Conservation (phyloP, 2,329 filamentous ascomycete species). For the Penicillium sp. region DNA sequence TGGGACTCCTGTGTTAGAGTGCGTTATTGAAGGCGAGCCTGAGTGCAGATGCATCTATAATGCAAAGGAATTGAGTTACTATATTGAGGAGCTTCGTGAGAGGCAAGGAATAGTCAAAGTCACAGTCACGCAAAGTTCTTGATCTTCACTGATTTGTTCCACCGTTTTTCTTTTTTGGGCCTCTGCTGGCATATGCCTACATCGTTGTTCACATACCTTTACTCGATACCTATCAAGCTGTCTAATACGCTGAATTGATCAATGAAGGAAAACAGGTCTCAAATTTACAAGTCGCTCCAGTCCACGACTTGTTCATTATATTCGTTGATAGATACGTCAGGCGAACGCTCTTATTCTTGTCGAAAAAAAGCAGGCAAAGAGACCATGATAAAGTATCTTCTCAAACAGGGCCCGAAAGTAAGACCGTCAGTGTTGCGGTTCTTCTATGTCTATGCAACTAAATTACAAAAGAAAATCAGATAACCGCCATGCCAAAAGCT, state of each 20-base stretch:
- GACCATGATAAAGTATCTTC: not conserved
- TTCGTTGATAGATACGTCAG: not conserved
- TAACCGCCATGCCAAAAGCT: not conserved
- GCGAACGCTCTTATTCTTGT: not conserved
- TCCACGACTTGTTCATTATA: not conserved
- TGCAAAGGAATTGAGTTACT: slow-evolving; percentile 11
- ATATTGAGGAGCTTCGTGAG: slow-evolving; percentile 10
- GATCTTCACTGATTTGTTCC: not conserved
- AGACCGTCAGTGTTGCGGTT: not conserved
- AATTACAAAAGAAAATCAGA: not conserved
- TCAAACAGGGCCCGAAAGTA: not conserved
- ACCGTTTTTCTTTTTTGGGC: not conserved
- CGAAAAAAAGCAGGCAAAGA: not conserved
- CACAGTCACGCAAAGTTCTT: slow-evolving; percentile 10
- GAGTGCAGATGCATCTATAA: slow-evolving; percentile 13
- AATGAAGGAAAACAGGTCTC: not conserved
- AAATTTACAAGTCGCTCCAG: not conserved
- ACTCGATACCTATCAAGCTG: not conserved
- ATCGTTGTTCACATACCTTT: not conserved
- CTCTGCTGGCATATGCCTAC: not conserved
- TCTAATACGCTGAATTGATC: not conserved
- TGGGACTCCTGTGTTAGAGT: slow-evolving; percentile 2
- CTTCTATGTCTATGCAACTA: slow-evolving; percentile 10
- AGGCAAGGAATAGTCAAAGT: slow-evolving; percentile 1
- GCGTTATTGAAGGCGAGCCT: slow-evolving; percentile 9